Conservation (phyloP, 2,329 filamentous ascomycete genomes). For the Botrytis elliptica region DNA sequence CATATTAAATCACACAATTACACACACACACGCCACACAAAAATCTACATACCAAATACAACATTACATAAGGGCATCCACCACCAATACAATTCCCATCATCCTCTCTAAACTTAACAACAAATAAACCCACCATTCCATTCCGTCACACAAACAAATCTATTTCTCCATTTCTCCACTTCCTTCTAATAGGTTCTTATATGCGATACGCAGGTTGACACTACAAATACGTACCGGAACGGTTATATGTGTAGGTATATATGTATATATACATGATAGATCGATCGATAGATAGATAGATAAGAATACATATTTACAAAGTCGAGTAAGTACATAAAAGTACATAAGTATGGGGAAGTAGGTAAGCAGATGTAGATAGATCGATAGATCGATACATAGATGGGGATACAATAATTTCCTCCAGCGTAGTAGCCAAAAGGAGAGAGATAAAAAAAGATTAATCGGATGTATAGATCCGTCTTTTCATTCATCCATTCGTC, state of each 20-base stretch:
- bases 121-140: not conserved
- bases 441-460: not conserved
- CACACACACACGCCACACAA: not conserved
- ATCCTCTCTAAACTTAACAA: rapidly evolving
- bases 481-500: not conserved
- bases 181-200: not conserved
- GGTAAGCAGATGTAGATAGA: not conserved
- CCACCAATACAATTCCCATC: not conserved
- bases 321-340: not conserved
- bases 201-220: not conserved
- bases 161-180: not conserved
- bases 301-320: not conserved
- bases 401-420: not conserved
- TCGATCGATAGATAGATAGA: not conserved
- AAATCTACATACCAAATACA: too few relatives aligned
- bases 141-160: not conserved
- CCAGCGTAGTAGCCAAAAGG: not conserved
- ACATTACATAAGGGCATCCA: not conserved
- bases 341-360: not conserved
- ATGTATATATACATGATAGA: not conserved
- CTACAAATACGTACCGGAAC: not conserved
- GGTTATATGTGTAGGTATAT: not conserved
- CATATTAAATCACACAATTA: too few relatives aligned
- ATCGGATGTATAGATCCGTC: not conserved
- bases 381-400: not conserved